Evolutionary conservation across 352 stramenopile species (phyloP).

Genomic region (Pythium vanterpoolii): DNA sequence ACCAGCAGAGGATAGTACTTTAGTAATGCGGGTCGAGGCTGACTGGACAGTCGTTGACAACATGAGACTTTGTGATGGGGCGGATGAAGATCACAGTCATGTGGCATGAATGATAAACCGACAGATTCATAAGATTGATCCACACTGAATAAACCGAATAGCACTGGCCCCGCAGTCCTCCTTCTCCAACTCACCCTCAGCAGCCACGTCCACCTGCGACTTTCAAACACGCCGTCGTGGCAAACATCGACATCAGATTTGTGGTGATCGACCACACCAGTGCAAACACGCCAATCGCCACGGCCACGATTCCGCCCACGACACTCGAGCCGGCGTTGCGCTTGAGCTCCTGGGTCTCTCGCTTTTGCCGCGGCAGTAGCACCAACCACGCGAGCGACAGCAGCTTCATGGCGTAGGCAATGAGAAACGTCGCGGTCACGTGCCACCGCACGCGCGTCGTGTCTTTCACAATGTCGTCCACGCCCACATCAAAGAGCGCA

Average conservation of each 20-base stretch:
- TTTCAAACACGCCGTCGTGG: conserved; percentile 45
- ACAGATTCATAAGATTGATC: not conserved
- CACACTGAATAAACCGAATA: not conserved
- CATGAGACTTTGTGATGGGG: too few relatives aligned
- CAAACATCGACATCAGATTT: conserved; percentile 59
- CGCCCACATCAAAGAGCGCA: conserved; percentile 32
- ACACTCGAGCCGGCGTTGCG: conserved; percentile 29
- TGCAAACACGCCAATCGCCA: conserved; percentile 40
- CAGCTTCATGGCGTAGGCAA: conserved; percentile 40
- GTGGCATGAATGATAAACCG: too few relatives aligned
- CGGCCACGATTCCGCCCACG: conserved; percentile 30
- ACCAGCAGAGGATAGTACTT: too few relatives aligned
- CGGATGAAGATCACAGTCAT: too few relatives aligned
- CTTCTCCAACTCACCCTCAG: conserved; percentile 5
- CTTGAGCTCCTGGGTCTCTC: conserved; percentile 49
- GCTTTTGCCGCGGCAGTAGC: conserved; percentile 55
- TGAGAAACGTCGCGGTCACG: conserved; percentile 33
- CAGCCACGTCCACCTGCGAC: conserved; percentile 57
- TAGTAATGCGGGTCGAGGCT: too few relatives aligned
- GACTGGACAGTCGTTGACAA: too few relatives aligned
- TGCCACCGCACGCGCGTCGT: conserved; percentile 28
- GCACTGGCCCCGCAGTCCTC: not conserved
- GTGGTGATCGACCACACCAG: conserved; percentile 54
- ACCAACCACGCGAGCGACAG: conserved; percentile 44
- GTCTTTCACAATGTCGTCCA: conserved; percentile 33